Base-by-base conservation (phyloP, 2,329 filamentous ascomycete genomes). In the Diaporthe nobilis region DNA sequence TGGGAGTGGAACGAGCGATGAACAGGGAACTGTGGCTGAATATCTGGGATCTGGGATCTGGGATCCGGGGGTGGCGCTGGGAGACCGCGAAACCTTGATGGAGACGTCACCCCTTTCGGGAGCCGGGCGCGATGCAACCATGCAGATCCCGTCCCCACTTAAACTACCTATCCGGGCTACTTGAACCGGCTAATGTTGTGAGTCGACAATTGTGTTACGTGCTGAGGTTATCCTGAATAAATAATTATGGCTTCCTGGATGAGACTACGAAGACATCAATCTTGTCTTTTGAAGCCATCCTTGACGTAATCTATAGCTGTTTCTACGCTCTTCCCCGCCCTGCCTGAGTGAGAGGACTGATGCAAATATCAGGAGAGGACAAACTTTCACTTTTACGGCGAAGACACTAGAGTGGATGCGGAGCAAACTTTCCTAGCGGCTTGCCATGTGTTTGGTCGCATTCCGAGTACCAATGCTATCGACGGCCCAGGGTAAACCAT, bases 11-110 rank as follows among this genome's bases (percentile, higher is more conserved):
- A 42, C 9, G 49, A 31, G 49, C 65, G 49, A 68, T 39, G 63
- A 37, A 20, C 44, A 34, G 60, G 44, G 63, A 70, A 42, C 65
- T 70, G 65, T 70, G 65, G 65, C 65, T 70, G 65, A 44, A 53
- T 55, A 70, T 55, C 49, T 42, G 9, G 49, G 49, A 55, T 53
- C 49, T 42, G 9, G 47, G 49, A 55, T 51, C 31, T 39, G 49
- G 65, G n/a, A 70, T 55, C 65, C 65, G n/a, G 65, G 49, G 47
- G 65, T 70, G 65, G 65, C 65, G 65, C 25, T 42, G 34, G 12
- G 42, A 12, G 22, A 39, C 49, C 65, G 25, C 20, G 34, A 4
- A 39, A n/a, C 12, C 63, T n/a, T 39, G 28, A 28, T 44, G 9
- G 17, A 67, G 28, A 49, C 61, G 61, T 67, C 61, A 67, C 61